Base-by-base conservation (phyloP, 2,329 filamentous ascomycete genomes). In the Fusarium luffae region DNA sequence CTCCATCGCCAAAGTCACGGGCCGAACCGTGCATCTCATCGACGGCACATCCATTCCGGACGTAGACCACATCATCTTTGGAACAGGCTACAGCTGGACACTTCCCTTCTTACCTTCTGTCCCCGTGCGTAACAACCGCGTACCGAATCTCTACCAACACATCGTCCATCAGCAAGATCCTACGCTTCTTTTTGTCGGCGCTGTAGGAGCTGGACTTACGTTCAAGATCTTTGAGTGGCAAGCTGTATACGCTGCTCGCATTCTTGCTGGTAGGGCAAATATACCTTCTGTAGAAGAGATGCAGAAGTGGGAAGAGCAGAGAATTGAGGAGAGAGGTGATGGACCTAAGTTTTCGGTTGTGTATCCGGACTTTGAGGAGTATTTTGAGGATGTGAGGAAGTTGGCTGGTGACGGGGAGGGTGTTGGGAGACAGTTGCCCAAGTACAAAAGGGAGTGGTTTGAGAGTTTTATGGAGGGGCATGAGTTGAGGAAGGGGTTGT, bases 171-270 rank as follows among this genome's bases (percentile, higher is more conserved):
- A 79, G 34, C 70, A 82, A 19, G 88, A 90, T 66, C 85, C 87
- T 0, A 85, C 82, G 0, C 78, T 90, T 12, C 77, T 85, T 4
- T 90, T 90, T 70, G 80, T 90, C 4, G 88, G 88, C 27, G 88
- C 88, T 6, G 86, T 85, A 0, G 79, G 80, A 2, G 85, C 85
- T 0, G 86, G 86, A 0, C 77, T 92, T 28, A 92, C 89, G 0
- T 92, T 92, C 79, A 90, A 89, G 74, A 84, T 91, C 30, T 91
- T 90, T 58, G 89, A 91, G 77, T 91, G 88, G 87, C 89, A 91
- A 72, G 88, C 88, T 9, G 88, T 91, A 0, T 82, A 87, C 3
- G 87, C 85, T 0, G 89, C 89, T 2, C 81, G 89, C 0, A 77
- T 89, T 4, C 80, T 91, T 0, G 85, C 89, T 1, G 87, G 87